phyloP scores from a whole-genome alignment of 1,139 yeast genomes.

The Nakaseomyces bracarensis region DNA sequence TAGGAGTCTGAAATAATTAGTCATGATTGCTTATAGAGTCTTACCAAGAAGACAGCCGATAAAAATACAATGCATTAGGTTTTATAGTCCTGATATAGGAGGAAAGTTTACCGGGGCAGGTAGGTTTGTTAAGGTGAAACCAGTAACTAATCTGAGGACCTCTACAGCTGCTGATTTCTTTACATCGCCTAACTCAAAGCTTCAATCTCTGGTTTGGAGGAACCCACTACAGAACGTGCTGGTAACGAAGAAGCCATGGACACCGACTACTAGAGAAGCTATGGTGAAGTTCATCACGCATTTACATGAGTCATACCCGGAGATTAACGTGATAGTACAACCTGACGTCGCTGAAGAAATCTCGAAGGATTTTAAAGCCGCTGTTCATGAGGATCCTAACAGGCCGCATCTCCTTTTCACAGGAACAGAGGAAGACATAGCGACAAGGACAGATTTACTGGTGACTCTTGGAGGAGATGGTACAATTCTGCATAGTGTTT shows the following conservation, averaged over 20 bases:
- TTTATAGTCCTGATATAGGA: conserved; percentile 1
- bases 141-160: conserved; percentile 22
- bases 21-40: background rate
- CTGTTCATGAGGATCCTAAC: conserved; percentile 26
- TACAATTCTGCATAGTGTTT: conserved; percentile 68
- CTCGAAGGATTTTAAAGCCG: conserved; percentile 35
- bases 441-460: conserved; percentile 52
- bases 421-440: conserved; percentile 51
- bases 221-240: conserved; percentile 59
- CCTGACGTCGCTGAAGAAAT: conserved; percentile 71
- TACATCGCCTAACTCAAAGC: conserved; percentile 40
- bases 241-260: conserved; percentile 81
- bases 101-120: background rate
- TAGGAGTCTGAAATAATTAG: no score
- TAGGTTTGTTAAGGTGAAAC: conserved; percentile 22
- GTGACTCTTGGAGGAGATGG: conserved; percentile 96
- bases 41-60: conserved; percentile 1
- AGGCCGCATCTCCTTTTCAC: conserved; percentile 41
- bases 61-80: background rate
- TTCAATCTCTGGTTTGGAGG: conserved; percentile 44
- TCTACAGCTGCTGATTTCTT: conserved; percentile 36
- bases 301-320: conserved; percentile 52
- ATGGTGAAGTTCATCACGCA: conserved; percentile 54
- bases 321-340: conserved; percentile 67
- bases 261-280: conserved; percentile 54